These are phyloP conservation scores for Ustilago curta DNA, from an alignment of 1,284 basidiomycete species.

Conservation along the genomic window DNA sequence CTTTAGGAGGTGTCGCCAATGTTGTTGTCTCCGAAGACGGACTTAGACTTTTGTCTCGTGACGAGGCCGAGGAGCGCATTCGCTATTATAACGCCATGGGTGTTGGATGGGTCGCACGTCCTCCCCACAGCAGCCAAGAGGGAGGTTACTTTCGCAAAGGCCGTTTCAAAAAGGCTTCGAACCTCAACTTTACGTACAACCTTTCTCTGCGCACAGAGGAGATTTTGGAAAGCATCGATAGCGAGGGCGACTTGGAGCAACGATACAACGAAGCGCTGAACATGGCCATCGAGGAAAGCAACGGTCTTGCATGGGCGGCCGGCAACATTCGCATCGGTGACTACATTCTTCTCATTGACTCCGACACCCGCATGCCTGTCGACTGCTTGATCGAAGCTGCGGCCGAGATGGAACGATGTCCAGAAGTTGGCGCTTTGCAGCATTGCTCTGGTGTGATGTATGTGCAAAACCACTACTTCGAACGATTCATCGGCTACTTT, in stretches of 20 bases:
- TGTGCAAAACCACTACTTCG: constrained; percentile 85
- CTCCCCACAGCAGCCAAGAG: constrained; percentile 73
- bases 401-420: constrained; percentile 79
- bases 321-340: constrained; percentile 59
- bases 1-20: constrained; percentile 3
- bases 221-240: constrained; percentile 72
- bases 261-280: background rate
- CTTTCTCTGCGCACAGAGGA: constrained; percentile 81
- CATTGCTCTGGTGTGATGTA: constrained; percentile 85
- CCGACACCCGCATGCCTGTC: constrained; percentile 84
- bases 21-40: constrained; percentile 3
- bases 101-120: constrained; percentile 85
- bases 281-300: constrained; percentile 6
- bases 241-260: constrained; percentile 7
- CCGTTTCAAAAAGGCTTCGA: too few species aligned
- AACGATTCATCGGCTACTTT: constrained; percentile 85
- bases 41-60: background rate
- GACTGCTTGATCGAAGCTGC: constrained; percentile 87
- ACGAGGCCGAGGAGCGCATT: constrained; percentile 9
- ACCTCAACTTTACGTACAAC: too few species aligned
- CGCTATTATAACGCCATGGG: constrained; percentile 48
- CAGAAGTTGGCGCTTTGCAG: constrained; percentile 83
- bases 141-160: constrained; percentile 84
- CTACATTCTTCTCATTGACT: constrained; percentile 72
- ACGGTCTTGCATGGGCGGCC: constrained; percentile 69